Conservation (phyloP, 2,329 filamentous ascomycete genomes). For the Dendrostoma leiphaemia region DNA sequence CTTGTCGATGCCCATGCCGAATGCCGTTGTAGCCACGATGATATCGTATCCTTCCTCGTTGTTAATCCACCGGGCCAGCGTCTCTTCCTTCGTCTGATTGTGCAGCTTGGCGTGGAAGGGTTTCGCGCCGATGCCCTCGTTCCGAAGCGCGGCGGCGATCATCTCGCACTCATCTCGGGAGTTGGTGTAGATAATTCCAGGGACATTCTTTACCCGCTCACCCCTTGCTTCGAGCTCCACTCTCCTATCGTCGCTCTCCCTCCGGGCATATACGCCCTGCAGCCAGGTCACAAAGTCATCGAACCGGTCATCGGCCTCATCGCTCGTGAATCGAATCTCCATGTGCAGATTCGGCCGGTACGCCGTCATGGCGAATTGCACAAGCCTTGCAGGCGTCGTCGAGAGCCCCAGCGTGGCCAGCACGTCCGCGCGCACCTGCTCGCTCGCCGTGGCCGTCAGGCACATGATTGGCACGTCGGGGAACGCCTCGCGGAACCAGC, state of each 20-base stretch:
- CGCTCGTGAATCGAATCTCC: conserved; percentile 79
- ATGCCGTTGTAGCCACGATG: conserved; percentile 92
- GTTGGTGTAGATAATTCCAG: conserved; percentile 78
- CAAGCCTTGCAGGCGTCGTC: conserved; percentile 54
- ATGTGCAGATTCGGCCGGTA: conserved; percentile 85
- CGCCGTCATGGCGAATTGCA: conserved; percentile 79
- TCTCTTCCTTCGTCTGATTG: conserved; percentile 67
- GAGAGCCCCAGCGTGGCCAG: conserved; percentile 71
- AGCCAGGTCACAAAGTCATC: conserved; percentile 77
- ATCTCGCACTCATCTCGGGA: conserved; percentile 73
- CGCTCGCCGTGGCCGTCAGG: conserved; percentile 86
- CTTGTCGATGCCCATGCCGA: conserved; percentile 98
- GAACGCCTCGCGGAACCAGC: conserved; percentile 80
- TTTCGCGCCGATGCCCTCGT: conserved; percentile 70
- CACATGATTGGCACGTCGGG: conserved; percentile 89
- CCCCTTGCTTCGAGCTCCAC: conserved; percentile 53
- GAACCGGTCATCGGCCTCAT: conserved; percentile 70
- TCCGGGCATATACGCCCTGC: conserved; percentile 66
- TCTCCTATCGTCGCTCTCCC: conserved; percentile 57
- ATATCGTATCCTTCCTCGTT: conserved; percentile 79
- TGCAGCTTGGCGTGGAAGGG: conserved; percentile 70
- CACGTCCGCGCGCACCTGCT: conserved; percentile 78
- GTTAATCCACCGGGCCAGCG: conserved; percentile 68
- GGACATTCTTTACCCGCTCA: conserved; percentile 61
- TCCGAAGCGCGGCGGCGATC: conserved; percentile 63